phyloP scores from a whole-genome alignment of 192 early-diverging fungal species.

The Entomortierella parvispora region DNA sequence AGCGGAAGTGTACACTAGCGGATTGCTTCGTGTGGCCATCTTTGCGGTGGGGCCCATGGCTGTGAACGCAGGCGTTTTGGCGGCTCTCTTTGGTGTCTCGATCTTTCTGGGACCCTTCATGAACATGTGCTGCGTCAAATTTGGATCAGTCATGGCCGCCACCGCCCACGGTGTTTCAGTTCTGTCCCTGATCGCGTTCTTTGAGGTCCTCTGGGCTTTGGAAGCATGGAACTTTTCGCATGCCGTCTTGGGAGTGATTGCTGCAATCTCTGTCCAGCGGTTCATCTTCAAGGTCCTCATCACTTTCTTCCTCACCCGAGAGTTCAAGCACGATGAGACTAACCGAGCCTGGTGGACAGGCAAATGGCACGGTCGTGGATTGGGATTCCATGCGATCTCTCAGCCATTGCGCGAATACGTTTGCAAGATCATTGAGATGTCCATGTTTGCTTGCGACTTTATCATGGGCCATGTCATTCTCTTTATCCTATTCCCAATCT shows the following conservation, averaged over 20 bases:
- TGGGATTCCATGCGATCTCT: slow-evolving; percentile 68
- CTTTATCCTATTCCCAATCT: slow-evolving; percentile 78
- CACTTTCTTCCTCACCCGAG: slow-evolving; percentile 77
- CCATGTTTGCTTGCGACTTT: slow-evolving; percentile 82
- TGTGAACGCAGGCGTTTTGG: slow-evolving; percentile 73
- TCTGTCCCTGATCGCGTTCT: slow-evolving; percentile 66
- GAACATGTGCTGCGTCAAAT: slow-evolving; percentile 71
- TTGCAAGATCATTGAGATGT: slow-evolving; percentile 89
- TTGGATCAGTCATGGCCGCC: slow-evolving; percentile 77
- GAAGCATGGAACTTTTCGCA: slow-evolving; percentile 73
- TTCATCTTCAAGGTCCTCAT: slow-evolving; percentile 76
- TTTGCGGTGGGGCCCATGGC: slow-evolving; percentile 77
- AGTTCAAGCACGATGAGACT: slow-evolving; percentile 85
- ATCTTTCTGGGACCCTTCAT: slow-evolving; percentile 69
- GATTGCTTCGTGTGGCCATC: slow-evolving; percentile 67
- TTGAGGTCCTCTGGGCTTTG: slow-evolving; percentile 72
- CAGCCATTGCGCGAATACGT: slow-evolving; percentile 83
- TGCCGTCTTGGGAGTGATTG: slow-evolving; percentile 74
- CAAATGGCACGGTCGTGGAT: slow-evolving; percentile 79
- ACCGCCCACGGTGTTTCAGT: slow-evolving; percentile 72
- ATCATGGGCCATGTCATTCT: slow-evolving; percentile 79
- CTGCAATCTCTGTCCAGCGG: slow-evolving; percentile 72
- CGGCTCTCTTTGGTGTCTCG: slow-evolving; percentile 72
- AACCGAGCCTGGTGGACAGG: slow-evolving; percentile 92
- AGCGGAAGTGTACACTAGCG: slow-evolving; percentile 44